Conservation (phyloP, 2,329 filamentous ascomycete genomes). For the Epichloe typhina region DNA sequence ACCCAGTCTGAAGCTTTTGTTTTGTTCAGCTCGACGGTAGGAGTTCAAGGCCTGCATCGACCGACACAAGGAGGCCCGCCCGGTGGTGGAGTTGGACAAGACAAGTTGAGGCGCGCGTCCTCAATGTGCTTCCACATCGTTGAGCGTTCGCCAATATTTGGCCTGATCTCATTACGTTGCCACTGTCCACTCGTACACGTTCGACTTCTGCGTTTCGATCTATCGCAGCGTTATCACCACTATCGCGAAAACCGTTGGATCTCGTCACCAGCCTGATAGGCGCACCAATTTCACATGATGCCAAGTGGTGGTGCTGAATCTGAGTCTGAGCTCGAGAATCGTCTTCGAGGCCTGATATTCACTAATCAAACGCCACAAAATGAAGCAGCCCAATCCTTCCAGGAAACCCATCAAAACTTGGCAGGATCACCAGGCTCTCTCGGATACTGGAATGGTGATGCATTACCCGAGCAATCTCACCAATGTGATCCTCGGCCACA, state of each 20-base stretch:
- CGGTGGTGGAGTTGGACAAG: not conserved
- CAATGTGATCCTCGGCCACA: not conserved
- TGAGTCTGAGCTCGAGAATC: constrained; percentile 34
- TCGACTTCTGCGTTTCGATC: not conserved
- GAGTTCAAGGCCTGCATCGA: too few species aligned
- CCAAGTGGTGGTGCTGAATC: not conserved
- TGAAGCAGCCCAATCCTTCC: not conserved
- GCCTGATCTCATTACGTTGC: not conserved
- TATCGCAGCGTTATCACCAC: not conserved
- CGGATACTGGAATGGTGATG: not conserved
- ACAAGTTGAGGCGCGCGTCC: not conserved
- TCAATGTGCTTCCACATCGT: not conserved
- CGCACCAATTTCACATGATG: not conserved
- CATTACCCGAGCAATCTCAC: not conserved
- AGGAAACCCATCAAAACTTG: not conserved
- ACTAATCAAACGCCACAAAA: constrained; percentile 24
- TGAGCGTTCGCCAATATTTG: not conserved
- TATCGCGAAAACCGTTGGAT: not conserved
- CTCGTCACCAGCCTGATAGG: not conserved
- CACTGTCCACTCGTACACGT: not conserved
- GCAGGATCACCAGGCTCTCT: not conserved
- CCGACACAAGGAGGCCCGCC: too few species aligned
- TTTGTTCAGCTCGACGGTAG: too few species aligned
- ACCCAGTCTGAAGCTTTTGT: too few species aligned
- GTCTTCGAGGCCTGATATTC: constrained; percentile 46